Evolutionary conservation across 805 yeast species (phyloP), one percentile per base, ranked within the genome.

Genomic region (Henningerozyma blattae): DNA sequence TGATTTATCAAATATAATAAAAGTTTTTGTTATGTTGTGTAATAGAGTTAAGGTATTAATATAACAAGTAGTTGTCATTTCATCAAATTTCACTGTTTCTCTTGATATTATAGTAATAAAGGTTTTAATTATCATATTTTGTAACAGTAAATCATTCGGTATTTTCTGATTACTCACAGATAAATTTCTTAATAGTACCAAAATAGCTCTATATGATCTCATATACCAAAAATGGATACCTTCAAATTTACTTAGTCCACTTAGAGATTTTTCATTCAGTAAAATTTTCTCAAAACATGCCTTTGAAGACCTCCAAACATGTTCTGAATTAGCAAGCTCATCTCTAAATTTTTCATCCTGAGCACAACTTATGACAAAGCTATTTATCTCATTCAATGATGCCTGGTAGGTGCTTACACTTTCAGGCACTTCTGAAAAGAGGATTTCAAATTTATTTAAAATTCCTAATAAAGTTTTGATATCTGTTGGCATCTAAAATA

Each of bases 131-230:
- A 40, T 37, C 6, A 31, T 30, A 14, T 47, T 43, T 19, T 46
- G 52, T 3, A 50, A 22, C 22, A 36, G 34, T 13, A 51, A 22
- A 1, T 42, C 38, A 32, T 50, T 56, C 4, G 64, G 55, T 4
- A 48, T 34, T 4, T 38, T 45, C 20, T 57, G 52, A 26, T 57
- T 54, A 25, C 50, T 41, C 1, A 59, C 61, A 1, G 65, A 58
- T 17, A 70, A 41, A 42, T 72, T 73, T 38, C 80, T 52, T 19
- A 64, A 52, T n/a, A 73, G 35, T n/a, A 75, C 40, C 1, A 71
- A 35, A 1, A 64, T 42, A 2, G 75, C 80, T 43, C 77, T 55
- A 3, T 66, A 35, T 3, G 64, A 40, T 28, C 78, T 52, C 5
- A 54, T 16, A 29, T 45, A 46, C 34, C 39, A 37, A 16, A 31